These are phyloP conservation scores for Populus alba DNA, from an alignment of 345 rosid species.

Conservation along the genomic window DNA sequence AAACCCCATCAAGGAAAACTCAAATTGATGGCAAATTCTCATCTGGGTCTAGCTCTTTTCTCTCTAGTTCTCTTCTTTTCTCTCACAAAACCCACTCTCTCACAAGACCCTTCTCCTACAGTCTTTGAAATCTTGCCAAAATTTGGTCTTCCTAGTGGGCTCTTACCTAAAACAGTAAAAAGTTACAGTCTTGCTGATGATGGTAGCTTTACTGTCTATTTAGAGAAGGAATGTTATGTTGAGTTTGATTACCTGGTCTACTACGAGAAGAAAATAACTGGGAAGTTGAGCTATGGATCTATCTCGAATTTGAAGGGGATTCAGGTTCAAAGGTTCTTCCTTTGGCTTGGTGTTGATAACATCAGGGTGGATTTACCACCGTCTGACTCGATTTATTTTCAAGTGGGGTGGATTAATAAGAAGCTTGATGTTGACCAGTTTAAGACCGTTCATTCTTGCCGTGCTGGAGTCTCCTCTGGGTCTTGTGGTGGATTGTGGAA, in stretches of 20 bases:
- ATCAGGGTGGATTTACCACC: conserved; percentile 95
- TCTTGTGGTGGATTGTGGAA: conserved; percentile 34
- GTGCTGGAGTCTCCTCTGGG: conserved; percentile 33
- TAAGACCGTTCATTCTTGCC: conserved; percentile 73
- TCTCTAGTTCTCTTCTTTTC: conserved; percentile 24
- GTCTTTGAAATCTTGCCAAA: conserved; percentile 82
- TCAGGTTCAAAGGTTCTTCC: conserved; percentile 64
- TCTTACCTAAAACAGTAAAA: conserved; percentile 60
- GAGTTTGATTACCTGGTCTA: conserved; percentile 81
- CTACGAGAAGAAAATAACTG: conserved; percentile 65
- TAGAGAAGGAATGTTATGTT: conserved; percentile 55
- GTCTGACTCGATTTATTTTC: conserved; percentile 74
- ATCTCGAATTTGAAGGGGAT: conserved; percentile 75
- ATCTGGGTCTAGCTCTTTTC: conserved; percentile 3
- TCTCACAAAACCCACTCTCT: conserved; percentile 12
- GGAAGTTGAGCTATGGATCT: conserved; percentile 67
- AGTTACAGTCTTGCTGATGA: conserved; percentile 60
- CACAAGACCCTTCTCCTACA: conserved; percentile 31
- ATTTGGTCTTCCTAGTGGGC: conserved; percentile 85
- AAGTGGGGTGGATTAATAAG: conserved; percentile 81
- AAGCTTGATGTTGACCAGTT: conserved; percentile 85
- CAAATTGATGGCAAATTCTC: neutral
- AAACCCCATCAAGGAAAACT: neutral
- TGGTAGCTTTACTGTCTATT: conserved; percentile 53
- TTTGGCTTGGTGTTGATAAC: conserved; percentile 82